Conservation (phyloP, 2,329 filamentous ascomycete genomes). For the Aspergillus carbonarius region DNA sequence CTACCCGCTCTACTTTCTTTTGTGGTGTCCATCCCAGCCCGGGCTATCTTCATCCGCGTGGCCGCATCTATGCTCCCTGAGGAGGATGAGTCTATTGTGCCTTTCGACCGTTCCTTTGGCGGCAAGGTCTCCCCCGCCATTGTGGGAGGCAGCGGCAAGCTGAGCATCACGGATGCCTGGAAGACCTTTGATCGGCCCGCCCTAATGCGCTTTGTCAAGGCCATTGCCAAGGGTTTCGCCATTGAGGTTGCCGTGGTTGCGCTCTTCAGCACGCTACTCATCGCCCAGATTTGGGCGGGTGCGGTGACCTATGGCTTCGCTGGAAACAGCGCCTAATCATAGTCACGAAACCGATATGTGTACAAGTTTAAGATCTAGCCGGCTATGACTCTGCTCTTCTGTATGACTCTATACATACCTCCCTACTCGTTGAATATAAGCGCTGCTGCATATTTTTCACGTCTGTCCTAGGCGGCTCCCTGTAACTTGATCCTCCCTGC, state of each 20-base stretch:
- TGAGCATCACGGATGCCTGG: constrained; percentile 76
- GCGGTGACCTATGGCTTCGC: constrained; percentile 9
- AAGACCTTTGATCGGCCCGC: constrained; percentile 70
- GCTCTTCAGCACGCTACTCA: constrained; percentile 9
- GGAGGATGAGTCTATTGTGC: constrained; percentile 78
- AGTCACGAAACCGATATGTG: neutral
- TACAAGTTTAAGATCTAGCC: neutral
- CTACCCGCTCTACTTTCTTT: constrained; percentile 52
- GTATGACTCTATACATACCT: neutral
- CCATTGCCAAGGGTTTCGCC: constrained; percentile 69
- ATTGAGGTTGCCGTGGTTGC: constrained; percentile 53
- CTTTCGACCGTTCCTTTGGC: constrained; percentile 83
- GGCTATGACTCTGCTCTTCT: neutral
- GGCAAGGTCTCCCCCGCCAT: constrained; percentile 74
- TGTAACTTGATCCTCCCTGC: neutral
- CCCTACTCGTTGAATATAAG: neutral
- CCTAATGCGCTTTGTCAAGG: constrained; percentile 70
- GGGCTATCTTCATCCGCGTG: constrained; percentile 75
- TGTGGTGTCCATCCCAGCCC: constrained; percentile 70
- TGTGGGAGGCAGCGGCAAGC: constrained; percentile 69
- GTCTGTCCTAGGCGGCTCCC: neutral
- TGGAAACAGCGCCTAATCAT: neutral
- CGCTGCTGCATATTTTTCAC: neutral
- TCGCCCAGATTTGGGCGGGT: constrained; percentile 10
- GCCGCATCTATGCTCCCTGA: constrained; percentile 84